Evolutionary conservation across 2,329 filamentous ascomycete genomes (phyloP).

Genomic region (Claviceps sp.): DNA sequence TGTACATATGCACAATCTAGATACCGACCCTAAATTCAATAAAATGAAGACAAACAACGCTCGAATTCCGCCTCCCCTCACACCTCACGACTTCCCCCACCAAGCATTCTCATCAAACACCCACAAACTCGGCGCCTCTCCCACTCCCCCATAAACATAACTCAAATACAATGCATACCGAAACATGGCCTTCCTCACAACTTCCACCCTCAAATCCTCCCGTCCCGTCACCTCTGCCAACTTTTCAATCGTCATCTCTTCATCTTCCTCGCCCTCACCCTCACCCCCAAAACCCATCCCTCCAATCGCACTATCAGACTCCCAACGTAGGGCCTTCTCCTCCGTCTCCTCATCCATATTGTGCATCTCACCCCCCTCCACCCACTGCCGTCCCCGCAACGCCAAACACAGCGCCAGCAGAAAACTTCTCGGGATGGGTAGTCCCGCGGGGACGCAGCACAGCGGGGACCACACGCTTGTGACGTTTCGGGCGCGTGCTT

Average conservation of each 20-base stretch:
- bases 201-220: constrained; percentile 11
- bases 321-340: no score
- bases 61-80: no score
- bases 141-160: constrained; percentile 14
- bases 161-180: constrained; percentile 23
- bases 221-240: constrained; percentile 10
- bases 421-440: constrained; percentile 19
- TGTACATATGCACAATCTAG: no score
- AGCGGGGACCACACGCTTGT: no score
- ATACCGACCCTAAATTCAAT: no score
- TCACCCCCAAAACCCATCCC: no score
- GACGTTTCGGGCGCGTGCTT: no score
- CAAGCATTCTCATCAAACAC: constrained; percentile 14
- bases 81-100: neutral
- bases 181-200: constrained; percentile 17
- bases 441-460: neutral
- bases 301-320: no score
- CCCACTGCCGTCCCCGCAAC: constrained; percentile 15
- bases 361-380: neutral
- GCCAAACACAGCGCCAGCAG: constrained; percentile 18
- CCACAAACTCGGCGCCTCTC: constrained; percentile 18
- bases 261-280: neutral
- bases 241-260: constrained; percentile 9
- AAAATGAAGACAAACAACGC: no score
- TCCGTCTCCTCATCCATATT: no score